Evolutionary conservation across 495 filamentous ascomycete species (phyloP).

Genomic region (Chaetomium cochliodes): DNA sequence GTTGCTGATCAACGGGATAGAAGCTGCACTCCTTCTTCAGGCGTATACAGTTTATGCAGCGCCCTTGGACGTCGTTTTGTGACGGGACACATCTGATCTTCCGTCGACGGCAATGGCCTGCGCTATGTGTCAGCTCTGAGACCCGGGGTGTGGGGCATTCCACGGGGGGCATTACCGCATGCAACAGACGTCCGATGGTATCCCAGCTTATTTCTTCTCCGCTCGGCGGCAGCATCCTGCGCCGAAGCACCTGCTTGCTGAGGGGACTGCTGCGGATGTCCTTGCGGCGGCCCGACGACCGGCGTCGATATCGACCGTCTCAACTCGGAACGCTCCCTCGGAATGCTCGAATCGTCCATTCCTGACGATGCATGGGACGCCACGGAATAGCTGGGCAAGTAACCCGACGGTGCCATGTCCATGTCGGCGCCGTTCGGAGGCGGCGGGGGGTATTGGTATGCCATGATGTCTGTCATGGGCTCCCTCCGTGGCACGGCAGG

Average conservation of each 20-base stretch:
- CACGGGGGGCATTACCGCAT: conserved; percentile 68
- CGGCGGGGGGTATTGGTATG: conserved; percentile 53
- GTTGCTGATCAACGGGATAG: conserved; percentile 85
- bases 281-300: conserved; percentile 57
- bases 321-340: conserved; percentile 46
- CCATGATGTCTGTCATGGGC: conserved; percentile 51
- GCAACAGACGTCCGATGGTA: conserved; percentile 97
- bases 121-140: conserved; percentile 21
- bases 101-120: conserved; percentile 89
- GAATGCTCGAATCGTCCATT: conserved; percentile 39
- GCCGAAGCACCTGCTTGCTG: conserved; percentile 26
- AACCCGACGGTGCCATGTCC: conserved; percentile 43
- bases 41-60: conserved; percentile 94
- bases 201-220: conserved; percentile 92
- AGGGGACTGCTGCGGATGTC: conserved; percentile 36
- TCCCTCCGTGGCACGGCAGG: conserved; percentile 37
- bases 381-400: conserved; percentile 42
- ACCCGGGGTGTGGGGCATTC: background rate
- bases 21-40: conserved; percentile 96
- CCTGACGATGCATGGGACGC: conserved; percentile 41
- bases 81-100: conserved; percentile 92
- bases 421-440: conserved; percentile 46
- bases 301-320: conserved; percentile 66
- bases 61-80: conserved; percentile 71
- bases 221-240: conserved; percentile 60